Evolutionary conservation across 2,329 filamentous ascomycete genomes (phyloP).

Genomic region (Didymella sp.): DNA sequence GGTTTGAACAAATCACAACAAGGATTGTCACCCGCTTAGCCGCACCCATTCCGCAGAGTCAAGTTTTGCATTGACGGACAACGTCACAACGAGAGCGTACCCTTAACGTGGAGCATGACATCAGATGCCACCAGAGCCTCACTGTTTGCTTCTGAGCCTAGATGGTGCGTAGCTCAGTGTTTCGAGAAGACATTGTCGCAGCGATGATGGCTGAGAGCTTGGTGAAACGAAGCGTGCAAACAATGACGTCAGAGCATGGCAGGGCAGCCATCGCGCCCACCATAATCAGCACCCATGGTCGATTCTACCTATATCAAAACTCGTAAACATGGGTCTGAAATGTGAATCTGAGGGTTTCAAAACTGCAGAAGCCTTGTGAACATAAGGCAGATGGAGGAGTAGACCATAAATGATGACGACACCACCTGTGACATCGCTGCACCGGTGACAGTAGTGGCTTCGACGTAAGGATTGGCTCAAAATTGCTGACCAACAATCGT

Average conservation of each 20-base stretch:
- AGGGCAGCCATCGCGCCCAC: background rate
- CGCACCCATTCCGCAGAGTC: background rate
- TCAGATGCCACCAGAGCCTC: background rate
- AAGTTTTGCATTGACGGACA: background rate
- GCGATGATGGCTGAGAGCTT: constrained; percentile 7
- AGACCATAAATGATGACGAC: background rate
- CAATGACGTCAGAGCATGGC: constrained; percentile 5
- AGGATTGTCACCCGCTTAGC: background rate
- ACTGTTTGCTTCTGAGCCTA: background rate
- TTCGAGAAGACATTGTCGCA: constrained; percentile 6
- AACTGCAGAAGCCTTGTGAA: background rate
- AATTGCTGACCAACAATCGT: too few relatives aligned
- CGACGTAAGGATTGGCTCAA: background rate
- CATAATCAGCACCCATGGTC: background rate
- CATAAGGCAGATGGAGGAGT: background rate
- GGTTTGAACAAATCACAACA: background rate
- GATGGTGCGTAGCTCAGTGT: background rate
- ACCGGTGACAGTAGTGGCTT: background rate
- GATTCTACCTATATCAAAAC: too few relatives aligned
- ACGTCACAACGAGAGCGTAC: background rate
- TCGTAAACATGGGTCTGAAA: too few relatives aligned
- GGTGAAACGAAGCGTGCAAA: background rate
- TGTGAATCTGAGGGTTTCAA: too few relatives aligned
- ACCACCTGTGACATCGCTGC: background rate
- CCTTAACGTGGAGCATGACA: background rate